Evolutionary conservation across 1,284 basidiomycete genomes (phyloP), one percentile per base, ranked within the genome.

Genomic region (Meira nashicola): DNA sequence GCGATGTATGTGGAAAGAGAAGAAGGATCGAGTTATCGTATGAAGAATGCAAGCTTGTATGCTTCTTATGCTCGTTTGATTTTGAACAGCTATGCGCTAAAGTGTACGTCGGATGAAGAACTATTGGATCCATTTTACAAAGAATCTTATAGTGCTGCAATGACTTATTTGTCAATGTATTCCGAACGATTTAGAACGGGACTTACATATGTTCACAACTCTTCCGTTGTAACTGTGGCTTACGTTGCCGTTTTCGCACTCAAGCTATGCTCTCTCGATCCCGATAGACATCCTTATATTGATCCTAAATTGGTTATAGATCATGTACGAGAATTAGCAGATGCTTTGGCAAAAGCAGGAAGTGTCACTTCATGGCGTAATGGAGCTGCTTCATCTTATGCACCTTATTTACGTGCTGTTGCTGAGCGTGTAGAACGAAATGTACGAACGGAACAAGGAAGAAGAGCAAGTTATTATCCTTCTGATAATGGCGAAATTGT

Each of bases 161-260:
- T 70, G 56, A 60, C 65, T 2, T 71, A 71, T 48, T 62, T 71
- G n/a, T 63, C 59, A 11, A 55, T 70, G 5, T 71, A 68, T 48
- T 59, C 68, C 12, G 67, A 68, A 9, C 66, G 58, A 37, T 60
- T 69, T 58, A 62, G 60, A 14, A 64, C 63, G 33, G 61, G 60
- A 1, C 50, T 71, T 19, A 59, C 60, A n/a, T 67, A 58, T 57
- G 60, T 62, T 10, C 64, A 67, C 55, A 71, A 71, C 37, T 50
- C 47, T 37, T 60, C 65, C 25, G 62, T 70, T 38, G 69, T 71
- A 50, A 71, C 69, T 0, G 68, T 66, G 0, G 65, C 59, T 0
- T 71, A 71, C 54, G 66, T 65, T 39, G 63, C 62, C 43, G 66
- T 71, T 15, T 67, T 71, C 50, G 67, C 67, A n/a, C 59, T 71